Evolutionary conservation across 768 basidiomycete genomes (phyloP).

Genomic region (Austroboletus festivus): DNA sequence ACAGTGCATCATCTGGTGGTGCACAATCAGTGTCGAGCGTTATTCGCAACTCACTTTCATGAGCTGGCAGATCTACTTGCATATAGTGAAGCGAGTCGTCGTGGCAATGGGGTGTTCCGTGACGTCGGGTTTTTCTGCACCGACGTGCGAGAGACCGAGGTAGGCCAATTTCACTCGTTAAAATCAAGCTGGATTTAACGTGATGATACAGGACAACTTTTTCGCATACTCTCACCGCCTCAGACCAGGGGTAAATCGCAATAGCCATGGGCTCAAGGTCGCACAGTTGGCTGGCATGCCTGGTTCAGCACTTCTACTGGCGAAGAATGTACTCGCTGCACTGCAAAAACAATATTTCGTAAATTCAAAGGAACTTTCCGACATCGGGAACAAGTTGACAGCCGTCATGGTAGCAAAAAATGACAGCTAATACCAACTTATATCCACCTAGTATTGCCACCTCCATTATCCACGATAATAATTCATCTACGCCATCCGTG

Average conservation of each 20-base stretch:
- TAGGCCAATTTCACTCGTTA: conserved; percentile 34
- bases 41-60: conserved; percentile 99
- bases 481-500: conserved; percentile 37
- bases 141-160: conserved; percentile 75
- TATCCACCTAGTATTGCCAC: background rate
- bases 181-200: background rate
- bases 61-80: conserved; percentile 86
- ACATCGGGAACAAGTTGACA: conserved; percentile 31
- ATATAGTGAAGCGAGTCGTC: conserved; percentile 40
- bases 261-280: conserved; percentile 90
- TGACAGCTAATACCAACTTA: background rate
- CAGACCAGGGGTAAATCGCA: conserved; percentile 78
- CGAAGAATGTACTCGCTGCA: conserved; percentile 48
- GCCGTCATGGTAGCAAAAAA: conserved; percentile 2
- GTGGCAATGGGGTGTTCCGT: conserved; percentile 46
- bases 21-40: conserved; percentile 71
- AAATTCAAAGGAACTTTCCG: conserved; percentile 29
- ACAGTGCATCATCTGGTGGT: conserved; percentile 77
- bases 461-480: background rate
- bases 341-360: conserved; percentile 30
- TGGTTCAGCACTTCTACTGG: conserved; percentile 53
- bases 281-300: conserved; percentile 88
- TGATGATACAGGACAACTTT: conserved; percentile 53
- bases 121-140: conserved; percentile 87
- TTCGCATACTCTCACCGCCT: conserved; percentile 86